Conservation (phyloP, 805 yeast species). For the Candida argentea region DNA sequence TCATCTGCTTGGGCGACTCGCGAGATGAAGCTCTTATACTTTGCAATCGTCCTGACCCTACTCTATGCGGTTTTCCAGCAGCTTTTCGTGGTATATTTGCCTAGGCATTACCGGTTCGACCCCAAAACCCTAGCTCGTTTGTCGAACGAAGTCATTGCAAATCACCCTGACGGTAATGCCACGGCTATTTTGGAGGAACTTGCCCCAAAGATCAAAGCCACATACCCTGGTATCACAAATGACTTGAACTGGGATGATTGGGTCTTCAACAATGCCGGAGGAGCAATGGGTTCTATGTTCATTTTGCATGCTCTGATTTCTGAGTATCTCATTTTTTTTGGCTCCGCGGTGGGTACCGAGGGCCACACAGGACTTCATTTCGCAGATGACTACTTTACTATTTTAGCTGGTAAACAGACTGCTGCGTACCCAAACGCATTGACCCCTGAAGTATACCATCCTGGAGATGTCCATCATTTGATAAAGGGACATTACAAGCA, state of each 20-base stretch:
- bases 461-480: slow-evolving; percentile 84
- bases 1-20: background rate
- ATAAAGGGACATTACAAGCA: slow-evolving; percentile 68
- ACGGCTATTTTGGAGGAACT: slow-evolving; percentile 55
- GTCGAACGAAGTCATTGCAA: slow-evolving; percentile 42
- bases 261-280: slow-evolving; percentile 97
- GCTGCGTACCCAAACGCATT: slow-evolving; percentile 63
- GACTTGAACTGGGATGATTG: slow-evolving; percentile 70
- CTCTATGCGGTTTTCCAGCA: slow-evolving; percentile 25
- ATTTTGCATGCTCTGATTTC: slow-evolving; percentile 90
- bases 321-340: slow-evolving; percentile 89
- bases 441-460: slow-evolving; percentile 59
- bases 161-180: slow-evolving; percentile 48
- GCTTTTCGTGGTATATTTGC: slow-evolving; percentile 56
- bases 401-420: slow-evolving; percentile 65
- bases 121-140: slow-evolving; percentile 47
- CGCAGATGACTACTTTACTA: slow-evolving; percentile 96
- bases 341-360: slow-evolving; percentile 88
- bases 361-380: slow-evolving; percentile 95
- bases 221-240: slow-evolving; percentile 69
- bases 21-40: slow-evolving; percentile 19
- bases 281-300: slow-evolving; percentile 96
- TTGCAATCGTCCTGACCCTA: slow-evolving; percentile 13
- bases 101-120: slow-evolving; percentile 63
- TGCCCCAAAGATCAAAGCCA: slow-evolving; percentile 43